Base-by-base conservation (phyloP, 108 stramenopile genomes). In the Chaetoceros muelleri region DNA sequence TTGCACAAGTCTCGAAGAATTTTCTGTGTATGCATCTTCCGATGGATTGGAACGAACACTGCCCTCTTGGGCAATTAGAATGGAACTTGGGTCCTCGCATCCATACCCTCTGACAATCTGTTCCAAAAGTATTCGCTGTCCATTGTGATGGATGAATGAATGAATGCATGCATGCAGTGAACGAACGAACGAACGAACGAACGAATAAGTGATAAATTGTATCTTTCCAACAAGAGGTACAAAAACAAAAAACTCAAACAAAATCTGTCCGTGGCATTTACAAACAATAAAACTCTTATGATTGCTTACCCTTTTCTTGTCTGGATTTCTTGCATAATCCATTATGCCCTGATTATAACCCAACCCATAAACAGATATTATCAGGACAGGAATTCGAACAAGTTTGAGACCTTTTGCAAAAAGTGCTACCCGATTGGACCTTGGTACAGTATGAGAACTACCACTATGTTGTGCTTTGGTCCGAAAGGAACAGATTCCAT, bases 311-410 rank as follows among this genome's bases (percentile, higher is more conserved):
- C 13, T 40, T 13, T 40, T 40, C 34, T 40, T 40, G 5, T 40
- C 34, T 40, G 34, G 34, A 40, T 40, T 40, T 40, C 34, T 5
- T 10, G 34, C 34, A 40, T 40, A 40, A 10, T 79, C 82, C 63
- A 78, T 67, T 27, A 80, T 82, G 22, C 85, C 85, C 53, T 81
- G 80, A 60, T 84, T 77, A 45, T 87, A 87, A 21, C 85, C 85
- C 2, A 87, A 66, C 1, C 74, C 65, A 51, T 79, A 87, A 0
- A 87, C 68, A 21, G 80, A 76, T 5, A 78, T 50, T 3, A 83
- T 58, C 19, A 87, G 60, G 50, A 81, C 65, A 5, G 82, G 85
- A 27, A 87, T 74, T 13, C 85, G 69, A 24, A 72, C 30, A 24
- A 74, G 64, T 55, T 67, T 65, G 55, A 78, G 34, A 40, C 34